phyloP scores from a whole-genome alignment of 2,329 filamentous ascomycete genomes.

The Penicillium occitanis region DNA sequence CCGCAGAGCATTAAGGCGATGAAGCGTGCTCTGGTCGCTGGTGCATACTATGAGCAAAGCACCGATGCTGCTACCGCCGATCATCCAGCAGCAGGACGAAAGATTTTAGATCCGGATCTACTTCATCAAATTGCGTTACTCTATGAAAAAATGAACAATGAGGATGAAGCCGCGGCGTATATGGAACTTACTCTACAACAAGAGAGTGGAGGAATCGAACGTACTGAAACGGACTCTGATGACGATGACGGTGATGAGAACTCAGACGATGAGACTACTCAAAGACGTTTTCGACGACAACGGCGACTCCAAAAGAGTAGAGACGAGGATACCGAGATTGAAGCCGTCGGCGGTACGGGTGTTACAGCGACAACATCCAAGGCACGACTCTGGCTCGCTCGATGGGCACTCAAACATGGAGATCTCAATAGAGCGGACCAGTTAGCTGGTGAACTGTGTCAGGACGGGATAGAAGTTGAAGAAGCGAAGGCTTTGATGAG shows the following conservation, averaged over 20 bases:
- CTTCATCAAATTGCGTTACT: conserved; percentile 85
- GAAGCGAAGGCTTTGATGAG: conserved; percentile 91
- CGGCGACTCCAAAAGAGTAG: conserved; percentile 31
- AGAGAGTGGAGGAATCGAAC: conserved; percentile 67
- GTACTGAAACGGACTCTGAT: conserved; percentile 38
- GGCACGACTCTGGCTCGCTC: conserved; percentile 89
- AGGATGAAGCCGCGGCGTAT: conserved; percentile 80
- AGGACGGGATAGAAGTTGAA: conserved; percentile 94
- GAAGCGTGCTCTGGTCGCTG: conserved; percentile 85
- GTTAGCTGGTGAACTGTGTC: conserved; percentile 84
- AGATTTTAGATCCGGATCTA: conserved; percentile 81
- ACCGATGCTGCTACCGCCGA: conserved; percentile 42
- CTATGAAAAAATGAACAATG: conserved; percentile 77
- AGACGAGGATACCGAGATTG: conserved; percentile 43
- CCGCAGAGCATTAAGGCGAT: conserved; percentile 93
- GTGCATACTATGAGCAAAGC: conserved; percentile 76
- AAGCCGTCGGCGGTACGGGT: conserved; percentile 61
- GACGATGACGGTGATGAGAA: conserved; percentile 29
- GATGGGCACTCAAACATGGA: conserved; percentile 70
- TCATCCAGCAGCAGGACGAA: conserved; percentile 48
- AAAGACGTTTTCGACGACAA: conserved; percentile 28
- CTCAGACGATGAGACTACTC: conserved; percentile 38
- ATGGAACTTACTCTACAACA: conserved; percentile 96
- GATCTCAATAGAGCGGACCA: conserved; percentile 76
- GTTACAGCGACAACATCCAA: conserved; percentile 90